These are phyloP conservation scores for Phytophthora meadii DNA, from an alignment of 352 stramenopile species.

Conservation along the genomic window DNA sequence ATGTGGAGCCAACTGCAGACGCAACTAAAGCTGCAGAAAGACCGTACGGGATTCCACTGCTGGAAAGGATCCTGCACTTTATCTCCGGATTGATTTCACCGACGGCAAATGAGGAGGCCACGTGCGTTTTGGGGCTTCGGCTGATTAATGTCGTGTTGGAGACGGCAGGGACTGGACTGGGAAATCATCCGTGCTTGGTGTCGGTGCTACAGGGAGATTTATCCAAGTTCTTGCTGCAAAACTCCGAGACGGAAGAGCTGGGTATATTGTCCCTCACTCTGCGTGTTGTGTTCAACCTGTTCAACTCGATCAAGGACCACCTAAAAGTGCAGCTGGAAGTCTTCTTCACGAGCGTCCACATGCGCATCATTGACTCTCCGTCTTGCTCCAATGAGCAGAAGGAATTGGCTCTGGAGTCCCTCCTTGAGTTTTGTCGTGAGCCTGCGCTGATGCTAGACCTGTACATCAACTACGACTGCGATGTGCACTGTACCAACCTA, in stretches of 20 bases:
- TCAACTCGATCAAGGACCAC: slow-evolving; percentile 99
- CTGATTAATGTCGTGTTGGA: slow-evolving; percentile 98
- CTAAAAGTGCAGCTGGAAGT: slow-evolving; percentile 99
- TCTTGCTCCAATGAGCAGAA: slow-evolving; percentile 88
- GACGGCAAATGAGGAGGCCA: slow-evolving; percentile 89
- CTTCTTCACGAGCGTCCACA: slow-evolving; percentile 98
- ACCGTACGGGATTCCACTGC: slow-evolving; percentile 88
- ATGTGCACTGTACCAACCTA: slow-evolving; percentile 98
- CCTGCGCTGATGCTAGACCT: slow-evolving; percentile 98
- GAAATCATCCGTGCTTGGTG: slow-evolving; percentile 77
- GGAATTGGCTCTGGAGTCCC: slow-evolving; percentile 90
- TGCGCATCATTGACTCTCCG: slow-evolving; percentile 93
- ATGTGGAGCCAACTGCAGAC: slow-evolving; percentile 18
- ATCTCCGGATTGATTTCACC: slow-evolving; percentile 94
- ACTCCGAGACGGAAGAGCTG: slow-evolving; percentile 96
- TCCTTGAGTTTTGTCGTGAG: slow-evolving; percentile 98
- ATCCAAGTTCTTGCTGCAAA: slow-evolving; percentile 97
- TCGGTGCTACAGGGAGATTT: slow-evolving; percentile 94
- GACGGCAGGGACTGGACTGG: slow-evolving; percentile 88
- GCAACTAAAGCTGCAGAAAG: slow-evolving; percentile 32
- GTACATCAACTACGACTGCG: slow-evolving; percentile 99
- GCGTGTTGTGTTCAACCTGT: slow-evolving; percentile 99
- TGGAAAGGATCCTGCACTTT: slow-evolving; percentile 95
- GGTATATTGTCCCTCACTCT: slow-evolving; percentile 92
- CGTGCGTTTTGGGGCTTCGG: slow-evolving; percentile 90